Conservation (phyloP, 305 asterid species). For the Coffea humblotiana region DNA sequence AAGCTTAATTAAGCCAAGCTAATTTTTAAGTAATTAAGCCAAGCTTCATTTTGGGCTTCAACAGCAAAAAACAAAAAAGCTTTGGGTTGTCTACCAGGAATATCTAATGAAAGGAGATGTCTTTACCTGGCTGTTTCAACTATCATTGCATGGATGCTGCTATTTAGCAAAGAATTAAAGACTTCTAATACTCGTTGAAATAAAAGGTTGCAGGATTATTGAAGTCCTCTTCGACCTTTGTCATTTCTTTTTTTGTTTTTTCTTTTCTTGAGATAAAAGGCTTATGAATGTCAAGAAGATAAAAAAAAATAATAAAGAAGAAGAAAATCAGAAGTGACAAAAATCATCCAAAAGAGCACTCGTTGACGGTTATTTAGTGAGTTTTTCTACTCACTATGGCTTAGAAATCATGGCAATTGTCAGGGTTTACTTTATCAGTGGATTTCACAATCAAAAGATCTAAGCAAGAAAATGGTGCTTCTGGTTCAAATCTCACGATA, state of each 20-base stretch:
- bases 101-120: too few species aligned
- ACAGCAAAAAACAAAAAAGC: neutral
- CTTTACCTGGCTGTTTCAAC: too few species aligned
- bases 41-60: neutral
- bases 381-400: neutral
- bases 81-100: too few species aligned
- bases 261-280: too few species aligned
- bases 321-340: too few species aligned
- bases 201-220: too few species aligned
- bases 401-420: neutral
- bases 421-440: neutral
- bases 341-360: neutral
- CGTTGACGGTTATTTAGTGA: neutral
- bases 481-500: neutral
- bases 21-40: too few species aligned
- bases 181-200: neutral
- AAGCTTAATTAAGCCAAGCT: neutral
- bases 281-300: neutral
- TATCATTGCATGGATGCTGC: too few species aligned
- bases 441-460: neutral
- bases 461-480: slow-evolving; percentile 1
- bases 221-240: neutral
- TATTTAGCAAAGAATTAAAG: neutral
- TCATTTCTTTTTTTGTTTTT: neutral
- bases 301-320: too few species aligned